Base-by-base conservation (phyloP, 169 alveolate genomes). In the Cryptosporidium felis region DNA sequence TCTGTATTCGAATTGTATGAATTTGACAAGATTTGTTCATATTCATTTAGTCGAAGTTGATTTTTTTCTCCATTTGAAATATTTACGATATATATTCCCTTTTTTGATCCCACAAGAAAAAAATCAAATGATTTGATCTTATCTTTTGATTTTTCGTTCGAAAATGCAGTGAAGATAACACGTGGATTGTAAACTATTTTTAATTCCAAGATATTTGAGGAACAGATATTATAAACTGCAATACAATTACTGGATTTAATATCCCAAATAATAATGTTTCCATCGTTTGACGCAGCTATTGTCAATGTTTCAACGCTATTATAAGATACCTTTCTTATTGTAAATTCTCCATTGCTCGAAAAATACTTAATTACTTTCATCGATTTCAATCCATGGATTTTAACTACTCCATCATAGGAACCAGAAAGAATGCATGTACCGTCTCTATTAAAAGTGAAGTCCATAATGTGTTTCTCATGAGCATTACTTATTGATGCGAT, bases 361-460 rank as follows among this genome's bases (percentile, higher is more conserved):
- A 74, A 74, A 40, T 53, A 74, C 21, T 74, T 74, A 4, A 74
- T 53, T 36, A 59, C 56, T 34, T 67, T 53, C 40, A 18, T 45
- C 2, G 85, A 74, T 30, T 56, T 74, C 21, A 74, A 74, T 14
- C 85, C 85, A 74, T 74, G 85, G 28, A 74, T 74, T 58, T 56
- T 74, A 18, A 74, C 28, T 10, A 28, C 21, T 0, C 85, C 85
- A 21, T 74, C 85, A 53, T 21, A 40, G 10, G 67, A 74, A 3
- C 62, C 28, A 8, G 85, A 74, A 38, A 74, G 56, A 5, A 74
- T 51, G 41, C 85, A 74, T 21, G 74, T 53, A 1, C 62, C 85
- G 26, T 74, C 85, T 8, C 42, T 53, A 32, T 74, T 74, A 49
- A 74, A 53, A 3, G 44, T 38, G 1, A 74, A 53, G 28, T 56